Evolutionary conservation across 768 basidiomycete species (phyloP).

Genomic region (Boletus rubescentipes): DNA sequence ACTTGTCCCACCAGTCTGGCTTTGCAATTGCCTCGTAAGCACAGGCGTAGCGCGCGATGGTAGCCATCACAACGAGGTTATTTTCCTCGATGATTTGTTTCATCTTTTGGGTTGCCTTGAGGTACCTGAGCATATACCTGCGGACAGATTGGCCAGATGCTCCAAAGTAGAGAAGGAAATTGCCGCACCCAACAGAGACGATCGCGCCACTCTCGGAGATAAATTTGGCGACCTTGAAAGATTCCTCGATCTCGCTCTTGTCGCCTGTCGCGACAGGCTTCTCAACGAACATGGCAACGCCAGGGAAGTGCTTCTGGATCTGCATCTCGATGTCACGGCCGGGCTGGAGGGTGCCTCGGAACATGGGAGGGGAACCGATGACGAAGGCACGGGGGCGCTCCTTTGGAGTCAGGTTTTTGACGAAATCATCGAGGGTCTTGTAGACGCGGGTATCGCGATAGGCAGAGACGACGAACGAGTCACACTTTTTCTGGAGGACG

Average conservation of each 20-base stretch:
- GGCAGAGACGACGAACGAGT: constrained; percentile 89
- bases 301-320: constrained; percentile 84
- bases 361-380: constrained; percentile 92
- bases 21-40: constrained; percentile 81
- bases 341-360: constrained; percentile 72
- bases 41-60: constrained; percentile 91
- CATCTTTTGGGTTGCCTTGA: constrained; percentile 95
- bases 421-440: constrained; percentile 84
- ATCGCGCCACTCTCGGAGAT: constrained; percentile 71
- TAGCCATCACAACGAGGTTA: constrained; percentile 92
- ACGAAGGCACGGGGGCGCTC: constrained; percentile 80
- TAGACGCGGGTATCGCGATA: constrained; percentile 87
- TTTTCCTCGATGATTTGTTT: constrained; percentile 95
- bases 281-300: constrained; percentile 87
- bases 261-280: constrained; percentile 90
- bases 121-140: constrained; percentile 92
- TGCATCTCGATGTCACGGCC: constrained; percentile 87
- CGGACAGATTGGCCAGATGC: not conserved
- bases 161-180: not conserved
- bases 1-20: constrained; percentile 93
- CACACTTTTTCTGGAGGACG: constrained; percentile 86
- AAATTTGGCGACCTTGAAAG: constrained; percentile 67
- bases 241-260: constrained; percentile 60
- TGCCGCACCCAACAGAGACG: constrained; percentile 81
- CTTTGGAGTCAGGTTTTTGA: constrained; percentile 60